A percentile compares a stretch with the other conserved stretches of the same genome.
Conservation (phyloP, 805 yeast genomes). For the Saccharomycopsis sp. region DNA sequence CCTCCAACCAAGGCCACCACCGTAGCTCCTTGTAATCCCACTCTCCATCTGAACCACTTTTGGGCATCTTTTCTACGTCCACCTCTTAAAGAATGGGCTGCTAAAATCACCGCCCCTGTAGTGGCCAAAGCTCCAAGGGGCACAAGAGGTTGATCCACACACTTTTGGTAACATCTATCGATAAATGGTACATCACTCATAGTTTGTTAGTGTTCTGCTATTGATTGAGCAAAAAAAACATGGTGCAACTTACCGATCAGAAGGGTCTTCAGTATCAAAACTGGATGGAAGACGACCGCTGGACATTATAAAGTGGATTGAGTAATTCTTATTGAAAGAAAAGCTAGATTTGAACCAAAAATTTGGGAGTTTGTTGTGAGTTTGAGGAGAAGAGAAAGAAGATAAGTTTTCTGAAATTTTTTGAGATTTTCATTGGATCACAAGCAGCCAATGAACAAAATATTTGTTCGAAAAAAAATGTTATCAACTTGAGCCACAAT, state of each 20-base stretch:
- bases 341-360: too few relatives aligned
- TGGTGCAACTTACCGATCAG: constrained; percentile 1
- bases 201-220: neutral
- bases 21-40: constrained; percentile 77
- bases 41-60: constrained; percentile 82
- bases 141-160: constrained; percentile 81
- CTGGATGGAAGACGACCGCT: constrained; percentile 6
- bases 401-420: too few relatives aligned
- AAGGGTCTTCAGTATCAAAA: neutral
- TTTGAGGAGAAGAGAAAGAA: too few relatives aligned
- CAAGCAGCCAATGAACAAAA: too few relatives aligned
- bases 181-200: constrained; percentile 34
- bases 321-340: too few relatives aligned
- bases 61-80: constrained; percentile 75
- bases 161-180: constrained; percentile 48
- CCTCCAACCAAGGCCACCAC: constrained; percentile 76
- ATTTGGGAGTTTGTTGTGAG: too few relatives aligned
- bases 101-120: constrained; percentile 67
- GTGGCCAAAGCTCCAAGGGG: constrained; percentile 77
- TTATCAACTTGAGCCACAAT: too few relatives aligned
- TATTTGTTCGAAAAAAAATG: too few relatives aligned
- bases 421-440: too few relatives aligned
- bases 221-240: neutral
- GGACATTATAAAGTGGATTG: too few relatives aligned
- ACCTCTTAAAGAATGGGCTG: constrained; percentile 61